phyloP scores from a whole-genome alignment of 139 green algal genomes.

The Chlamydomonas incerta region DNA sequence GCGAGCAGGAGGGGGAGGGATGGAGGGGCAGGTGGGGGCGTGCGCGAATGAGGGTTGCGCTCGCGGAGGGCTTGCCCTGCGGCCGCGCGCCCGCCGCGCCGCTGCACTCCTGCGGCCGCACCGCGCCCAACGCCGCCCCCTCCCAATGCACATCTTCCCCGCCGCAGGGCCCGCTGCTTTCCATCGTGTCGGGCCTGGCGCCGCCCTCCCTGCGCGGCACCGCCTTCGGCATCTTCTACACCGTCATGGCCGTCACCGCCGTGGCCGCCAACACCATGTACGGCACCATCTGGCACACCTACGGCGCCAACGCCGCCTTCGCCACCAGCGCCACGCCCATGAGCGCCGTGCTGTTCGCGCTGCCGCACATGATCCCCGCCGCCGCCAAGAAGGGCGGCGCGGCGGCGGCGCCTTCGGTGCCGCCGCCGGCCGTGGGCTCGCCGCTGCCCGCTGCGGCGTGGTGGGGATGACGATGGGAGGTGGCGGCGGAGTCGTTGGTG shows the following conservation, averaged over 20 bases:
- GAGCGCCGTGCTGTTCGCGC: constrained; percentile 14
- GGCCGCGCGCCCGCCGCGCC: too few relatives aligned
- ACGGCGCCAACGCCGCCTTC: constrained; percentile 56
- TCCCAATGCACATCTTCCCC: too few relatives aligned
- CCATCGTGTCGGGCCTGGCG: constrained; percentile 61
- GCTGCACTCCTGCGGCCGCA: too few relatives aligned
- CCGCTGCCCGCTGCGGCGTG: too few relatives aligned
- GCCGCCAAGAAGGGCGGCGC: neutral
- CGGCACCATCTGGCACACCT: constrained; percentile 61
- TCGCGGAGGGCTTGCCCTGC: too few relatives aligned
- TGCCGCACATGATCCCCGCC: constrained; percentile 53
- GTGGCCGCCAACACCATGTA: constrained; percentile 64
- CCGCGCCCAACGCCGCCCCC: too few relatives aligned
- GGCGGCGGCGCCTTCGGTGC: neutral
- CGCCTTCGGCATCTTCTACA: constrained; percentile 77
- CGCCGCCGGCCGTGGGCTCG: neutral
- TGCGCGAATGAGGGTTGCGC: too few relatives aligned
- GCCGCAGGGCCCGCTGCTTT: constrained; percentile 69
- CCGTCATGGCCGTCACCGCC: constrained; percentile 65
- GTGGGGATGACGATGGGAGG: too few relatives aligned
- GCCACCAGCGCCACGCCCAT: constrained; percentile 48
- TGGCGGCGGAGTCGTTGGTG: too few relatives aligned
- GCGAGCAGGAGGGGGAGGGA: too few relatives aligned
- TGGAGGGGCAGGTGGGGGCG: too few relatives aligned
- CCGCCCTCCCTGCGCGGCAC: constrained; percentile 63